Percentiles rank a stretch among this genome's conserved stretches.
These are phyloP conservation scores for Metahyphopichia silvanorum DNA, from an alignment of 805 yeast genomes.

Conservation along the genomic window DNA sequence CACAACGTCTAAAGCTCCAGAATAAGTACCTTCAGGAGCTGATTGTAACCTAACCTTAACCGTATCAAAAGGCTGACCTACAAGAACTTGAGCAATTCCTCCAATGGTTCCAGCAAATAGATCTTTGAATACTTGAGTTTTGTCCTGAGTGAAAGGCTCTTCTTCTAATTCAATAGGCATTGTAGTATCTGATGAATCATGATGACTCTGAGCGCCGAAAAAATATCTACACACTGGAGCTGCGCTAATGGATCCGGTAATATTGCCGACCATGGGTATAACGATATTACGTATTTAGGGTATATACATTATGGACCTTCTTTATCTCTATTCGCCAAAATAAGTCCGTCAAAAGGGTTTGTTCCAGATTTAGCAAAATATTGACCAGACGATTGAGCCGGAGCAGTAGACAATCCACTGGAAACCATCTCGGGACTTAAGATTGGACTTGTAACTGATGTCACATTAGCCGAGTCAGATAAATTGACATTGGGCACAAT, in stretches of 20 bases:
- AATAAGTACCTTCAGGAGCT: conserved; percentile 71
- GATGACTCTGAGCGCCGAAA: no score
- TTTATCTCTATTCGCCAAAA: conserved; percentile 17
- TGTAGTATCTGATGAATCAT: no score
- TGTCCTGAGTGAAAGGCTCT: conserved; percentile 31
- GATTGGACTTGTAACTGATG: conserved; percentile 9
- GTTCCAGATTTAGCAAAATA: conserved; percentile 31
- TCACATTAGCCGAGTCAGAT: neutral
- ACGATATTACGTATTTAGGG: no score
- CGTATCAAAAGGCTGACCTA: conserved; percentile 96
- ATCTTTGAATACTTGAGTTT: conserved; percentile 62
- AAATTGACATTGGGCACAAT: conserved; percentile 12
- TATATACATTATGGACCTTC: no score
- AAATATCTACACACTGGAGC: no score
- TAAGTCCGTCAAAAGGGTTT: conserved; percentile 38
- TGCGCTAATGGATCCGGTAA: no score
- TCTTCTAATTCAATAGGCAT: conserved; percentile 46
- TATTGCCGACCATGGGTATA: no score
- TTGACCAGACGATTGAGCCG: conserved; percentile 31
- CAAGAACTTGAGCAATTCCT: conserved; percentile 92
- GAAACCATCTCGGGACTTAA: conserved; percentile 14
- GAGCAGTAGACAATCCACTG: conserved; percentile 15
- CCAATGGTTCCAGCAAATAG: conserved; percentile 90
- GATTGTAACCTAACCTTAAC: conserved; percentile 91
- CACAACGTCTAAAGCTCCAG: conserved; percentile 75